A percentile compares a stretch with the other conserved stretches of the same genome.
Evolutionary conservation across 2,329 filamentous ascomycete species (phyloP).

Genomic region (Alternaria angustiovoidea): DNA sequence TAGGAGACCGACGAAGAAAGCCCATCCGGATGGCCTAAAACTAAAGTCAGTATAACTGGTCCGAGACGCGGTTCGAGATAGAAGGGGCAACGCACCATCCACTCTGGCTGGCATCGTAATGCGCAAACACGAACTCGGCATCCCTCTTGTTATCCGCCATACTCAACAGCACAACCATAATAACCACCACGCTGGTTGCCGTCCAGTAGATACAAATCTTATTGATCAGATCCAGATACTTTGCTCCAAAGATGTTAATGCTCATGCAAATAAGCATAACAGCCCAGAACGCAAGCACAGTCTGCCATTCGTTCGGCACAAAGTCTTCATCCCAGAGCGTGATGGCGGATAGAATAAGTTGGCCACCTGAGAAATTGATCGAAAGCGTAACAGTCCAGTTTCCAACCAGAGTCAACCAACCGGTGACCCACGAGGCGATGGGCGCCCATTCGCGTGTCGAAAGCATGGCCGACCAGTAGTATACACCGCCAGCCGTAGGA

Average conservation of each 20-base stretch:
- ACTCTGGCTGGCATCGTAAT: conserved; percentile 71
- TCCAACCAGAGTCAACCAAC: conserved; percentile 75
- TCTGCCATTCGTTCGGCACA: conserved; percentile 73
- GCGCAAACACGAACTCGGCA: conserved; percentile 71
- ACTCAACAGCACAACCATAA: conserved; percentile 69
- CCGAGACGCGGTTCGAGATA: background rate
- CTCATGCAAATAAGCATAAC: conserved; percentile 71
- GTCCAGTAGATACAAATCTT: conserved; percentile 80
- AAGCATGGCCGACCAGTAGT: conserved; percentile 75
- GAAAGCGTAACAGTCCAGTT: conserved; percentile 72
- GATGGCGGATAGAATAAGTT: conserved; percentile 71
- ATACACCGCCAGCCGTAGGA: conserved; percentile 77
- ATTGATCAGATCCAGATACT: conserved; percentile 72
- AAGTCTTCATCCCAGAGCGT: conserved; percentile 75
- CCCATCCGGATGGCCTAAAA: conserved; percentile 69
- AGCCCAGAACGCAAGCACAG: conserved; percentile 75
- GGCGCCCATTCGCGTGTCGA: conserved; percentile 71
- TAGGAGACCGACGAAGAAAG: conserved; percentile 75
- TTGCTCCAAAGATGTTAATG: conserved; percentile 71
- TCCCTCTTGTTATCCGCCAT: conserved; percentile 67
- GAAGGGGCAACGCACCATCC: conserved; percentile 63
- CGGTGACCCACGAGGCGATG: conserved; percentile 73
- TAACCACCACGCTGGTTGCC: conserved; percentile 70
- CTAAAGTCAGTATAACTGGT: conserved; percentile 1
- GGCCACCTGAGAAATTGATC: conserved; percentile 75